phyloP scores from a whole-genome alignment of 805 yeast species.

The Cyberlindnera xishuangbannaensis region DNA sequence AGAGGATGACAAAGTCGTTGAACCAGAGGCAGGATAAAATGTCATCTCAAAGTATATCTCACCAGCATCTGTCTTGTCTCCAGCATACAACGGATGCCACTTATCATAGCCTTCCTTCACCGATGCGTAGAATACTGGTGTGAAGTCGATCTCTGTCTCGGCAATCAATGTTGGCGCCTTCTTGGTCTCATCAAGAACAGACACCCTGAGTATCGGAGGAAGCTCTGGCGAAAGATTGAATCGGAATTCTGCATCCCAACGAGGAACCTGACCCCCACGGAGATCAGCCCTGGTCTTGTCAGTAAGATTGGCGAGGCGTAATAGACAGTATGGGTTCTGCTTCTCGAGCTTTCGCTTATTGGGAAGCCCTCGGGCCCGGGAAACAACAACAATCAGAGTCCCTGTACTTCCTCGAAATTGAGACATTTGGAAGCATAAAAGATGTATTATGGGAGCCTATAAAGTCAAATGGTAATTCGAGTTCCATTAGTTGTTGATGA shows the following conservation, averaged over 20 bases:
- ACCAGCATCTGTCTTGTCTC: slow-evolving; percentile 70
- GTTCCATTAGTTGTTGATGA: background rate
- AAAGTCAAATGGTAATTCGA: too few species aligned
- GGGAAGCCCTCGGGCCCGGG: slow-evolving; percentile 80
- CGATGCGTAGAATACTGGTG: slow-evolving; percentile 61
- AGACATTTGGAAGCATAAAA: slow-evolving; percentile 15
- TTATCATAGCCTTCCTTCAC: slow-evolving; percentile 73
- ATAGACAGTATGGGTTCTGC: slow-evolving; percentile 86
- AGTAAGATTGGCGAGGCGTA: slow-evolving; percentile 76
- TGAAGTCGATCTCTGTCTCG: slow-evolving; percentile 69
- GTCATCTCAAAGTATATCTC: slow-evolving; percentile 88
- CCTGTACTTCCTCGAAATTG: slow-evolving; percentile 35
- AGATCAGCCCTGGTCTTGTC: slow-evolving; percentile 70
- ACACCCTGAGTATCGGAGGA: slow-evolving; percentile 58
- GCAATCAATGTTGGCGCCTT: slow-evolving; percentile 86
- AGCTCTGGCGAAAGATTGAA: slow-evolving; percentile 61
- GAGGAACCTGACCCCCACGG: slow-evolving; percentile 93
- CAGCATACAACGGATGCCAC: slow-evolving; percentile 72
- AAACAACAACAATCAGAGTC: slow-evolving; percentile 65
- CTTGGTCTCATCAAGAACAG: slow-evolving; percentile 79
- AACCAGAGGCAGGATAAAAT: slow-evolving; percentile 56
- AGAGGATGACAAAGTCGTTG: slow-evolving; percentile 6
- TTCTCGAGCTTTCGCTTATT: slow-evolving; percentile 84
- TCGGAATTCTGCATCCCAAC: slow-evolving; percentile 73
- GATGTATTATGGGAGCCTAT: too few species aligned